Percentiles rank a stretch among this genome's conserved stretches.
Evolutionary conservation across 371 early-diverging fungal species (phyloP).

Genomic region (Saksenaea oblongispora): DNA sequence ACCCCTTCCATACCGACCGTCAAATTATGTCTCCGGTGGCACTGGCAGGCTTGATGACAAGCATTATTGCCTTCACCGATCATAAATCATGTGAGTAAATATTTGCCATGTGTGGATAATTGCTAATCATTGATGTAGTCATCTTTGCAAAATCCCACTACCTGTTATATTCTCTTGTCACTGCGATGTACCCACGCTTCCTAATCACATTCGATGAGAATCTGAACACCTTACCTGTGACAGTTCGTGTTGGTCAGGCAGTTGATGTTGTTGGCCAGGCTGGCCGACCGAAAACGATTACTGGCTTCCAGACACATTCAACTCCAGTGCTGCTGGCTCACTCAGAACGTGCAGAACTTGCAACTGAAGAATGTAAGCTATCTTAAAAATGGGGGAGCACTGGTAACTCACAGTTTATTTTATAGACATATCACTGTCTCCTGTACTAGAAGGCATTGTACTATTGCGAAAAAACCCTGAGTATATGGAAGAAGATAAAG

Average conservation of each 20-base stretch:
- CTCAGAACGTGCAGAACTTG: constrained; percentile 97
- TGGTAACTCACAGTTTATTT: constrained; percentile 8
- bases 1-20: constrained; percentile 93
- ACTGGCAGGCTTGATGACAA: constrained; percentile 86
- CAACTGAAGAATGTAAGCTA: constrained; percentile 89
- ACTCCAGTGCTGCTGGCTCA: constrained; percentile 97
- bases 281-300: constrained; percentile 97
- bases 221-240: constrained; percentile 75
- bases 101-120: not conserved
- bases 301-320: constrained; percentile 98
- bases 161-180: constrained; percentile 90
- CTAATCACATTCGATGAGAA: constrained; percentile 91
- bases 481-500: constrained; percentile 73
- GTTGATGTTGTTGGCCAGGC: constrained; percentile 99
- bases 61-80: constrained; percentile 88
- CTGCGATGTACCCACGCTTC: constrained; percentile 97
- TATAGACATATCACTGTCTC: constrained; percentile 72
- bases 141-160: constrained; percentile 89
- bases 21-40: constrained; percentile 89
- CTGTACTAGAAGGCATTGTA: constrained; percentile 94
- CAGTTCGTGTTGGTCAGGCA: constrained; percentile 98
- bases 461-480: constrained; percentile 93
- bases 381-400: not conserved
- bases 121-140: constrained; percentile 43
- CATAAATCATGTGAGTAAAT: constrained; percentile 79